Conservation (phyloP, 2,329 filamentous ascomycete species). For the Sporothrix phasma region DNA sequence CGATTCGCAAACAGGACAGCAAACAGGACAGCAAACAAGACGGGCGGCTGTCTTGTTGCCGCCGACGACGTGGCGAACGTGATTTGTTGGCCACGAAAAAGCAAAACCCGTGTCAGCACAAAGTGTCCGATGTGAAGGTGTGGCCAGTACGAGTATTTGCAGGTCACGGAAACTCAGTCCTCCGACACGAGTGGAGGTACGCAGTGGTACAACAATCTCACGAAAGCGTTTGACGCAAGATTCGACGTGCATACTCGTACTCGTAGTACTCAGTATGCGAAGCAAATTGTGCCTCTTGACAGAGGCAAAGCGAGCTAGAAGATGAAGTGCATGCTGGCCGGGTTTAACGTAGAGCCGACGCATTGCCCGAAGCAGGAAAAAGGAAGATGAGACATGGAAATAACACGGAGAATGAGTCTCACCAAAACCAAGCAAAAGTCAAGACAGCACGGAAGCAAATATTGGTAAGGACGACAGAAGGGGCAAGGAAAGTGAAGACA, state of each 20-base stretch:
- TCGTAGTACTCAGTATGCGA: no score
- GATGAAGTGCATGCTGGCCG: neutral
- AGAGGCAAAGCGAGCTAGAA: neutral
- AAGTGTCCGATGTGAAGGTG: no score
- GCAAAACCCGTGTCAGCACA: no score
- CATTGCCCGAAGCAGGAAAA: neutral
- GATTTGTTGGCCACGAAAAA: no score
- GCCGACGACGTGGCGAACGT: no score
- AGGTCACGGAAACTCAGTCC: neutral
- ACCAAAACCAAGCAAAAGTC: neutral
- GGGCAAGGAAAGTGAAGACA: neutral
- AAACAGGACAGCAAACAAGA: neutral
- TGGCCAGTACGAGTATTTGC: neutral
- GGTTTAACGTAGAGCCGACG: neutral
- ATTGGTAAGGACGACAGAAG: neutral
- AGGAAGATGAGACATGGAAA: neutral
- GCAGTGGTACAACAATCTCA: neutral
- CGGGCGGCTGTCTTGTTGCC: no score
- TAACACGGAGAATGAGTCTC: neutral
- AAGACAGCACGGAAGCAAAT: neutral
- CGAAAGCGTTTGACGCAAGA: neutral
- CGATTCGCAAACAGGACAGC: no score
- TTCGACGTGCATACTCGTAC: no score
- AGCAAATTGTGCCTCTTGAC: no score
- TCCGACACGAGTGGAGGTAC: neutral